Conservation (phyloP, 129 eudicot species). For the Flaveria sonorensis region DNA sequence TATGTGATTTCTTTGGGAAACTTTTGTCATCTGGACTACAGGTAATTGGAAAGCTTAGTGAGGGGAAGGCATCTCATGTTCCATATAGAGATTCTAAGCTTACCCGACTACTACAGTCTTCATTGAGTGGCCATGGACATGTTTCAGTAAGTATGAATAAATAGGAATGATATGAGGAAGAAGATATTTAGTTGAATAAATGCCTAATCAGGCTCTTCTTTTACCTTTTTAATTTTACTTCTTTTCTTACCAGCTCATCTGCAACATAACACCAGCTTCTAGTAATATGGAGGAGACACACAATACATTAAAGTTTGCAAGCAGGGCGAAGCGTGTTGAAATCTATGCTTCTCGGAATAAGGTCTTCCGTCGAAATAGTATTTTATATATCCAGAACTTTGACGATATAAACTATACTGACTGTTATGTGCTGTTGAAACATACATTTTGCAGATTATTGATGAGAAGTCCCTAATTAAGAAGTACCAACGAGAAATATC, state of each 20-base stretch:
- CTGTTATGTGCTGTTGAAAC: constrained; percentile 22
- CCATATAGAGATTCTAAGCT: constrained; percentile 98
- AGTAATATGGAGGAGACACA: constrained; percentile 99
- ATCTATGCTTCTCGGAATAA: constrained; percentile 89
- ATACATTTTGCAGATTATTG: constrained; percentile 71
- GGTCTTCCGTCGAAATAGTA: constrained; percentile 40
- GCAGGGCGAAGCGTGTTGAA: constrained; percentile 96
- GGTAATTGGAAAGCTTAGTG: constrained; percentile 98
- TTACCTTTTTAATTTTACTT: constrained; percentile 1
- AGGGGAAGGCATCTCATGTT: constrained; percentile 97
- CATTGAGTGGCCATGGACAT: constrained; percentile 96
- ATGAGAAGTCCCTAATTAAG: constrained; percentile 94
- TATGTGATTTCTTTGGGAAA: neutral
- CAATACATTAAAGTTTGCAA: constrained; percentile 90
- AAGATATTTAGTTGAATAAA: neutral
- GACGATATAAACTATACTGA: constrained; percentile 9
- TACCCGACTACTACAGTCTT: constrained; percentile 92
- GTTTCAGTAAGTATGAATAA: constrained; percentile 72
- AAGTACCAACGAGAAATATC: constrained; percentile 96
- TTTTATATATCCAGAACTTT: constrained; percentile 16
- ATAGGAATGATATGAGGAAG: neutral
- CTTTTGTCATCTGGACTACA: constrained; percentile 33
- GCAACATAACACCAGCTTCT: constrained; percentile 97
- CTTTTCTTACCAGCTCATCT: constrained; percentile 68
- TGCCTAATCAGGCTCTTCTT: neutral